Evolutionary conservation across 2,329 filamentous ascomycete genomes (phyloP).

Genomic region (Colletotrichum aenigma): DNA sequence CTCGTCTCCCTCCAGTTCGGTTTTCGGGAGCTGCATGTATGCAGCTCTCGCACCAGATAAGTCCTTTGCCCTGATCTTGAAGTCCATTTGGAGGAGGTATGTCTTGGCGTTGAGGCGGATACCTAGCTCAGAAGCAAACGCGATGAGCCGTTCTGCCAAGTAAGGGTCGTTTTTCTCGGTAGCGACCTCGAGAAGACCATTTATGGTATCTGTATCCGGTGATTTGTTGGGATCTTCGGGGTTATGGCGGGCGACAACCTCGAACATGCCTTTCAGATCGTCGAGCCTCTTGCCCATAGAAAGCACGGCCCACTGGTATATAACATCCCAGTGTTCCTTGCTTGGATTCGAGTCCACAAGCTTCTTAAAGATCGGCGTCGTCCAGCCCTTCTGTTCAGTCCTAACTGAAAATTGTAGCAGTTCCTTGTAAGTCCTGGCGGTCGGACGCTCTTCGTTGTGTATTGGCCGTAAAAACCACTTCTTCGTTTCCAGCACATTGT

Average conservation of each 20-base stretch:
- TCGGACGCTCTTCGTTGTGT: conserved; percentile 40
- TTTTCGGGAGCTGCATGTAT: conserved; percentile 64
- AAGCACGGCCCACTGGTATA: conserved; percentile 77
- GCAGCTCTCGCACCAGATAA: conserved; percentile 70
- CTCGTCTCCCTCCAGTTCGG: conserved; percentile 55
- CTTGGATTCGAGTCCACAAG: conserved; percentile 50
- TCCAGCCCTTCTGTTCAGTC: conserved; percentile 66
- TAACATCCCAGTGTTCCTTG: conserved; percentile 71
- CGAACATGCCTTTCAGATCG: conserved; percentile 75
- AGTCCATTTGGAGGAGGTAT: conserved; percentile 75
- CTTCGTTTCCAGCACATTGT: conserved; percentile 66
- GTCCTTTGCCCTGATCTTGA: conserved; percentile 76
- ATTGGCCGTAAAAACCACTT: conserved; percentile 69
- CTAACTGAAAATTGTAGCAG: conserved; percentile 66
- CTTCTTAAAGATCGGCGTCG: conserved; percentile 60
- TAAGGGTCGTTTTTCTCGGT: conserved; percentile 72
- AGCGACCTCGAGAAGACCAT: conserved; percentile 75
- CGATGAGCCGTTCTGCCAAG: conserved; percentile 74
- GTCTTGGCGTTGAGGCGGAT: conserved; percentile 73
- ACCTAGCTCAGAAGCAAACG: conserved; percentile 67
- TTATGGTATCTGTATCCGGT: conserved; percentile 76
- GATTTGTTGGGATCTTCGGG: conserved; percentile 47
- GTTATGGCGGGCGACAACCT: conserved; percentile 62
- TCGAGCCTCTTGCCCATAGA: conserved; percentile 72
- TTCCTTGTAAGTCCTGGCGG: conserved; percentile 51